phyloP scores from a whole-genome alignment of 208 protist species.

The Trypanosoma rangeli region DNA sequence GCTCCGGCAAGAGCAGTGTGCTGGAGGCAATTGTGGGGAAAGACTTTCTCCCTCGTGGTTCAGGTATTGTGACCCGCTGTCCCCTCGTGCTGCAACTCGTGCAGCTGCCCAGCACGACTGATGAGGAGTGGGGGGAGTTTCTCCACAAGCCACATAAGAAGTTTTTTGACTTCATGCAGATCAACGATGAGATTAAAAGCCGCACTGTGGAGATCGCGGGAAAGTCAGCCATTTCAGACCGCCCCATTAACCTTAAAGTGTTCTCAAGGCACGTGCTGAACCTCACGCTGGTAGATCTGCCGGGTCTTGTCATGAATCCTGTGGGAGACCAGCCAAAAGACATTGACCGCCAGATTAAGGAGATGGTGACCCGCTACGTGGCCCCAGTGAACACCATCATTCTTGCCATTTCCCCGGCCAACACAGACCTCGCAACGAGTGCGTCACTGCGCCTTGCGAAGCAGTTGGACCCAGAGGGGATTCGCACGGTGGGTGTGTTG shows the following conservation, averaged over 20 bases:
- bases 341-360: conserved; percentile 97
- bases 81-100: conserved; percentile 99
- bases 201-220: conserved; percentile 97
- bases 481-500: conserved; percentile 98
- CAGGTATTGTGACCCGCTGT: conserved; percentile 99
- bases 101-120: conserved; percentile 59
- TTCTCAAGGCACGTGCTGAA: conserved; percentile 96
- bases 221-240: conserved; percentile 92
- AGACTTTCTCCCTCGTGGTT: conserved; percentile 99
- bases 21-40: conserved; percentile 99
- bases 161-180: conserved; percentile 96
- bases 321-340: conserved; percentile 98
- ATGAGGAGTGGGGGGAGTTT: conserved; percentile 89
- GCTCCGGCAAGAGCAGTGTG: conserved; percentile 97
- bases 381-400: conserved; percentile 97
- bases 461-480: conserved; percentile 96
- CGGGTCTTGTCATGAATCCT: conserved; percentile 98
- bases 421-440: conserved; percentile 99
- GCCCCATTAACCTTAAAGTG: conserved; percentile 98
- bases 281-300: conserved; percentile 99
- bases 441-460: conserved; percentile 97
- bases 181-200: conserved; percentile 94
- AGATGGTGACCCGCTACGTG: conserved; percentile 98
- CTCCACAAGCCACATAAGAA: conserved; percentile 88
- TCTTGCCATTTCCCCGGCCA: conserved; percentile 98